Base-by-base conservation (phyloP, 371 early-diverging fungal genomes). In the Mucor ambiguus region DNA sequence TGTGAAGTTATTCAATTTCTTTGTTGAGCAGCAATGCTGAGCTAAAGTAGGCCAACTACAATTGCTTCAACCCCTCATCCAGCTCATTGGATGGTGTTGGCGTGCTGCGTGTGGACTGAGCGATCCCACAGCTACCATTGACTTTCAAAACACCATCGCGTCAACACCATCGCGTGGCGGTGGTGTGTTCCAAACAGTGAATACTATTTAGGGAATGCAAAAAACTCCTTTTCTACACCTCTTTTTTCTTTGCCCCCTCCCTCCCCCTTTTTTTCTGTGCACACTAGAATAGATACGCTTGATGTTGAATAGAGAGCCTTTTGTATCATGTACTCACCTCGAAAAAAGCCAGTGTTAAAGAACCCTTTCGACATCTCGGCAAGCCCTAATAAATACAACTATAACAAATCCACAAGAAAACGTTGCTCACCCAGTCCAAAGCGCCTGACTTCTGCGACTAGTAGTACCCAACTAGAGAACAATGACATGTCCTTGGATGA, bases 401-500 rank as follows among this genome's bases (percentile, higher is more conserved):
- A 22, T 3, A 54, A 2, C 10, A 54, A 29, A 54, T 1, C 11
- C 8, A 9, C 26, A 4, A 4, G 14, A 16, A 54, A 22, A 7
- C 26, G 26, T 16, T 28, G 26, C 26, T 18, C 32, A 32, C 56
- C 30, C 16, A 30, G 22, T n/a, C 12, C 10, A 5, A 33, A 56
- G 30, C 33, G 32, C 32, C n/a, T 56, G n/a, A 2, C 32, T 56
- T 16, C 33, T 20, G 11, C 24, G 18, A 35, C 37, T 10, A 11
- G 10, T 11, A 20, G 22, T 1, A 48, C 22, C 3, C 30, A 56
- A 56, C 56, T 10, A n/a, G 56, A 18, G 22, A 20, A 30, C n/a
- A 56, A 56, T 12, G 26, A 28, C 26, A 56, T 56, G n/a, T 32
- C 56, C 18, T 33, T 56, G 56, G 56, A 56, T 33, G 56, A 56